phyloP scores from a whole-genome alignment of 1,284 basidiomycete species.

The Xanthoconium separans region DNA sequence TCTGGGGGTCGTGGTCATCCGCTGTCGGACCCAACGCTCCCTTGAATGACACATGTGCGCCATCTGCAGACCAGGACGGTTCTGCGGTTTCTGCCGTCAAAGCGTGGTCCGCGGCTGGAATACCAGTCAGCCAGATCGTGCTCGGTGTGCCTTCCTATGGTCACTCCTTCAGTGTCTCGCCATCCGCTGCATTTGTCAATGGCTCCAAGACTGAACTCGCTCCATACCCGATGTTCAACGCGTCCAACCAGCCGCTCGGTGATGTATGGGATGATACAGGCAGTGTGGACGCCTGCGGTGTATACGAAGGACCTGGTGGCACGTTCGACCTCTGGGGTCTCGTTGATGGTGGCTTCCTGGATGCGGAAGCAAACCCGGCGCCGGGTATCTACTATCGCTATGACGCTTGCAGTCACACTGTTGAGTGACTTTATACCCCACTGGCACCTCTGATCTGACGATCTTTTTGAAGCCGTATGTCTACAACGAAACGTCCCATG shows the following conservation, averaged over 20 bases:
- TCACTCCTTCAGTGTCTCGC: slow-evolving; percentile 41
- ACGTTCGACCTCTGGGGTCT: slow-evolving; percentile 44
- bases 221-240: slow-evolving; percentile 41
- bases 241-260: slow-evolving; percentile 38
- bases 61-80: slow-evolving; percentile 52
- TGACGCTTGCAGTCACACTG: slow-evolving; percentile 50
- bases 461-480: slow-evolving; percentile 41
- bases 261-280: slow-evolving; percentile 41
- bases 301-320: slow-evolving; percentile 34
- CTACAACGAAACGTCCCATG: slow-evolving; percentile 39
- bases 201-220: slow-evolving; percentile 27
- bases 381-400: slow-evolving; percentile 41
- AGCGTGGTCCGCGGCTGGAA: slow-evolving; percentile 61
- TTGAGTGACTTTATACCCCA: slow-evolving; percentile 26
- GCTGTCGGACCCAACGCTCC: slow-evolving; percentile 68
- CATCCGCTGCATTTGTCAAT: slow-evolving; percentile 29
- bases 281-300: slow-evolving; percentile 40
- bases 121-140: slow-evolving; percentile 62
- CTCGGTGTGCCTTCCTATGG: slow-evolving; percentile 65
- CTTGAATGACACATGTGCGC: slow-evolving; percentile 58
- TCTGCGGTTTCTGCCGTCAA: slow-evolving; percentile 63
- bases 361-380: slow-evolving; percentile 35
- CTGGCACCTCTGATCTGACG: not conserved
- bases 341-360: slow-evolving; percentile 41
- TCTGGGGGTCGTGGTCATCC: slow-evolving; percentile 56